Evolutionary conservation across 1,139 yeast genomes (phyloP).

Genomic region (Diutina neorugosa): DNA sequence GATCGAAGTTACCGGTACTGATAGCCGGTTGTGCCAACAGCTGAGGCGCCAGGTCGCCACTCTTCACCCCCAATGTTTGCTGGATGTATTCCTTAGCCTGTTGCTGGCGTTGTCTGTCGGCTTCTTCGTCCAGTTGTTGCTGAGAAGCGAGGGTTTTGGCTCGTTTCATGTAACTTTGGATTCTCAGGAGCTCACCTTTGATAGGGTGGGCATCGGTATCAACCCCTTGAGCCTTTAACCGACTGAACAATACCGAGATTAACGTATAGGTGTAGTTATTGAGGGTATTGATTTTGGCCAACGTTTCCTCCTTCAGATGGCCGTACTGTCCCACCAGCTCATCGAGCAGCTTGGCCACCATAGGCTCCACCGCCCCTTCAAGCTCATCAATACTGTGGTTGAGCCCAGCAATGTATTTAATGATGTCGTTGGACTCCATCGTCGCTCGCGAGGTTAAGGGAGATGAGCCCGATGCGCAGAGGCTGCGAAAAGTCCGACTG

Average conservation of each 20-base stretch:
- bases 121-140: neutral
- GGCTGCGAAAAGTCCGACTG: neutral
- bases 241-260: neutral
- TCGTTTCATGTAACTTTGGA: constrained; percentile 1
- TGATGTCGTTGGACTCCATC: neutral
- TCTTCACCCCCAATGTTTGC: neutral
- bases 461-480: neutral
- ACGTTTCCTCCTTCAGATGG: neutral
- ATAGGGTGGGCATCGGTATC: neutral
- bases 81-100: neutral
- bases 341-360: constrained; percentile 1
- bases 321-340: neutral
- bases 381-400: neutral
- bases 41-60: neutral
- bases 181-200: neutral
- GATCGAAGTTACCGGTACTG: neutral
- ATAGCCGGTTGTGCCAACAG: neutral
- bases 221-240: neutral
- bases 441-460: neutral
- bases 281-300: neutral
- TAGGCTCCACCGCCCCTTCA: neutral
- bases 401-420: neutral
- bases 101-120: neutral
- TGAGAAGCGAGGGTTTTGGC: neutral
- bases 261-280: constrained; percentile 1